Base-by-base conservation (phyloP, 2,329 filamentous ascomycete species). In the Colletotrichum gloeosporioides region DNA sequence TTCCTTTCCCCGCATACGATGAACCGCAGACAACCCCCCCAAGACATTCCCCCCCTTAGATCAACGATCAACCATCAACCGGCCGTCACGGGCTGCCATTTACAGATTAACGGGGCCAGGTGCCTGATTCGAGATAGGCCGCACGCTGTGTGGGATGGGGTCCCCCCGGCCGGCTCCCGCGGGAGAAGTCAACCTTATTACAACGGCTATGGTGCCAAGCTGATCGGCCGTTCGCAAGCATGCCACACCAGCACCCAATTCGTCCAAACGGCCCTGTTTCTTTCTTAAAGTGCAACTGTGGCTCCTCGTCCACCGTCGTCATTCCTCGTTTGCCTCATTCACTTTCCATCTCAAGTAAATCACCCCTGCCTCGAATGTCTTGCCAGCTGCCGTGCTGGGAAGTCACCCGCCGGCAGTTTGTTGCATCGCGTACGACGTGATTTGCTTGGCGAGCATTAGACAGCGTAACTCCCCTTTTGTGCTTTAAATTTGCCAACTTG, bases 341-440 rank as follows among this genome's bases (percentile, higher is more conserved):
- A 64, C 44, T 68, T 36, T 72, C 27, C 55, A 36, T 25, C 22
- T 39, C 59, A 63, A 34, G 31, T 31, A 22, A 36, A 63, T 63
- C 27, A 32, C 71, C 64, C 69, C 34, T 61, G 64, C 34, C 53
- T 36, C 34, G 59, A 34, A 61, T 39, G 49, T 69, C 71, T 76
- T 76, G 71, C 70, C 63, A 76, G 70, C 71, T 76, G 71, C 74
- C 65, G 57, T 74, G 74, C 69, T 69, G 65, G 74, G 74, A 64
- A 76, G 49, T 76, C 65, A 68, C 65, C 74, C 70, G 71, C 74
- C 70, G 71, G 65, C 59, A 76, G 34, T 76, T 74, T 22, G 74
- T 76, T 74, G 74, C 74, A 76, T 76, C 49, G 74, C 74, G 27
- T 76, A 74, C 74, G 49, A 49, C 64, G 74, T 74, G 59, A 64